A percentile compares a stretch with the other conserved stretches of the same genome.
These are phyloP conservation scores for Termitomyces sp. DNA, from an alignment of 768 basidiomycete species.

Conservation along the genomic window DNA sequence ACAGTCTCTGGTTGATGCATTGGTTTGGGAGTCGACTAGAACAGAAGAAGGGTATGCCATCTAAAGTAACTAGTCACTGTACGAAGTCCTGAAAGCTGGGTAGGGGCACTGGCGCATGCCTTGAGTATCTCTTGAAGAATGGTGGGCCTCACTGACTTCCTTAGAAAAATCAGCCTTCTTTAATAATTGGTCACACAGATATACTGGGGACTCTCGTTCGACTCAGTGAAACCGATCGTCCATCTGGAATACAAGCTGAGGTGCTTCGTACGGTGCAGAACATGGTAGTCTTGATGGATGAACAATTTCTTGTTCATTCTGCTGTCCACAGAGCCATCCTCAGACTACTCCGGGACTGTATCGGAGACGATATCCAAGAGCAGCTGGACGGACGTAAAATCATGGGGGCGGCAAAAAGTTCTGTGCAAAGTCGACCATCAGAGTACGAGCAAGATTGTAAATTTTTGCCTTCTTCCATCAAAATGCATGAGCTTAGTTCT, in stretches of 20 bases:
- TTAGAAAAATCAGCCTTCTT: slow-evolving; percentile 41
- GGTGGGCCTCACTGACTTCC: slow-evolving; percentile 86
- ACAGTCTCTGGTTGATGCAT: slow-evolving; percentile 76
- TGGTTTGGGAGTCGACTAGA: slow-evolving; percentile 82
- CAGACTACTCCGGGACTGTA: slow-evolving; percentile 79
- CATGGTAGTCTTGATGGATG: slow-evolving; percentile 88
- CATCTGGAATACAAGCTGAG: slow-evolving; percentile 87
- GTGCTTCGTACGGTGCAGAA: slow-evolving; percentile 85
- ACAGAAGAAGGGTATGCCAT: slow-evolving; percentile 81
- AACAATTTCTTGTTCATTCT: slow-evolving; percentile 90
- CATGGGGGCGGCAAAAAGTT: slow-evolving; percentile 82
- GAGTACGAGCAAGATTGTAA: slow-evolving; percentile 86
- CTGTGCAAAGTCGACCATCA: slow-evolving; percentile 66
- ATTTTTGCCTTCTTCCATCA: slow-evolving; percentile 24
- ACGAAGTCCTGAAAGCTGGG: slow-evolving; percentile 11
- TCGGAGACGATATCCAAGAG: slow-evolving; percentile 90
- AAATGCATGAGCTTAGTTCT: slow-evolving; percentile 4
- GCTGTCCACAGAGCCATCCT: slow-evolving; percentile 88
- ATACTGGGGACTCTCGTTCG: slow-evolving; percentile 81
- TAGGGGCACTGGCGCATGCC: slow-evolving; percentile 83
- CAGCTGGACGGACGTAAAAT: slow-evolving; percentile 75
- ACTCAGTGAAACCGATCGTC: slow-evolving; percentile 81
- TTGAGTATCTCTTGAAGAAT: slow-evolving; percentile 83
- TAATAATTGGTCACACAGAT: slow-evolving; percentile 40
- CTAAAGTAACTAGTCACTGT: neutral